A percentile compares a stretch with the other conserved stretches of the same genome.
These are phyloP conservation scores for Asterophora parasitica DNA, from an alignment of 768 basidiomycete genomes.

Conservation along the genomic window DNA sequence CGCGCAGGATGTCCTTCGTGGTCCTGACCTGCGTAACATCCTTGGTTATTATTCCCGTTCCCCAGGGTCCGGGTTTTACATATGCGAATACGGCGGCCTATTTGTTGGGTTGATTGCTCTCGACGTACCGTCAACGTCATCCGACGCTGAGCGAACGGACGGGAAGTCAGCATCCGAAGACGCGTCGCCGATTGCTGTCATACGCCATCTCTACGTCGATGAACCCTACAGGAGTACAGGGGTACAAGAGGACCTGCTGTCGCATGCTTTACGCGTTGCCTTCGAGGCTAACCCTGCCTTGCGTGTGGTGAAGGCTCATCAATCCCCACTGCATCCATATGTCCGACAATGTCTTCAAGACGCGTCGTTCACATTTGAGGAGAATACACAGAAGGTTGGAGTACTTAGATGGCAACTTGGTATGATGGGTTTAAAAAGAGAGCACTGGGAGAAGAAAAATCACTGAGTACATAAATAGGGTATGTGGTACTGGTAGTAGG, in stretches of 20 bases:
- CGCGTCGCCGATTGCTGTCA: slow-evolving; percentile 50
- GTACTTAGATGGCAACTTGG: slow-evolving; percentile 54
- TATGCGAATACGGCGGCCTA: slow-evolving; percentile 53
- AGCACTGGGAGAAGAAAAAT: slow-evolving; percentile 37
- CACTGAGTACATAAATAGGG: slow-evolving; percentile 10
- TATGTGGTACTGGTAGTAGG: too few species aligned
- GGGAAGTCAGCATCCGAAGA: slow-evolving; percentile 14
- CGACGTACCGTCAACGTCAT: slow-evolving; percentile 39
- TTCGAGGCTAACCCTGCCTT: slow-evolving; percentile 43
- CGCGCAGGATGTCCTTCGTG: slow-evolving; percentile 46
- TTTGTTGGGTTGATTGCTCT: slow-evolving; percentile 69
- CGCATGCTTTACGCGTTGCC: slow-evolving; percentile 52
- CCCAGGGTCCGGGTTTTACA: slow-evolving; percentile 64
- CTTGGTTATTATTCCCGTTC: slow-evolving; percentile 52
- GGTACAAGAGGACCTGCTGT: slow-evolving; percentile 63
- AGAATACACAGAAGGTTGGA: slow-evolving; percentile 43
- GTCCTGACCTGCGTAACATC: slow-evolving; percentile 52
- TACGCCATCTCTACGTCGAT: slow-evolving; percentile 75
- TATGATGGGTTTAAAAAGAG: slow-evolving; percentile 37
- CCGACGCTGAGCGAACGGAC: slow-evolving; percentile 15
- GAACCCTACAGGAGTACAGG: slow-evolving; percentile 52
- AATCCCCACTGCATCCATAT: slow-evolving; percentile 51
- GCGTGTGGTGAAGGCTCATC: slow-evolving; percentile 39
- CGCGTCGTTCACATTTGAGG: slow-evolving; percentile 46
- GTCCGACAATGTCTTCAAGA: slow-evolving; percentile 38